These are phyloP conservation scores for Colletotrichum sp. DNA, from an alignment of 2,329 filamentous ascomycete species.

Conservation along the genomic window DNA sequence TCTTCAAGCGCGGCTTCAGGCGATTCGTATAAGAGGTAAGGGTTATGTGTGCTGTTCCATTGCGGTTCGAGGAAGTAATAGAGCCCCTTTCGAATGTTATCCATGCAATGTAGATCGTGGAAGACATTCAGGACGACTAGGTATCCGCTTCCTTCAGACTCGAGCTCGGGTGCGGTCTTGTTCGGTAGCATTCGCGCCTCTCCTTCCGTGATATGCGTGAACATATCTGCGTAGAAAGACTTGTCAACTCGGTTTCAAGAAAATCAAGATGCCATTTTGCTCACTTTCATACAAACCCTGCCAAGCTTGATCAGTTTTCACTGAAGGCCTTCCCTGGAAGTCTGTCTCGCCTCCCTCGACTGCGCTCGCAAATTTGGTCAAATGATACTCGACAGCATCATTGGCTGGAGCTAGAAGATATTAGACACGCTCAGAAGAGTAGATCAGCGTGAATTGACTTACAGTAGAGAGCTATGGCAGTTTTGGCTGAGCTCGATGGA, in stretches of 20 bases:
- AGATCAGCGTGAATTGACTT: background rate
- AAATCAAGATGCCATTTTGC: background rate
- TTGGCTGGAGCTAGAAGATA: background rate
- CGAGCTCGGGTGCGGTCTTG: background rate
- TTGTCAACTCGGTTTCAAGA: background rate
- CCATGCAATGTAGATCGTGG: background rate
- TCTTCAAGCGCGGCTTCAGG: background rate
- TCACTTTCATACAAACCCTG: background rate
- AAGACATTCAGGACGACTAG: background rate
- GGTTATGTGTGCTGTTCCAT: background rate
- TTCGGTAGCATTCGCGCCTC: background rate
- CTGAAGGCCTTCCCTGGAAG: background rate
- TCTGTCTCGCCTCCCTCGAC: background rate
- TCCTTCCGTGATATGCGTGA: background rate
- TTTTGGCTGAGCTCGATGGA: background rate
- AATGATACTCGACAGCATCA: background rate
- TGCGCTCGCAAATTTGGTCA: background rate
- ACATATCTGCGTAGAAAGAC: background rate
- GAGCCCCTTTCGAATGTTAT: background rate
- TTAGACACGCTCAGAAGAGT: background rate
- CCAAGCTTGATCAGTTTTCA: background rate
- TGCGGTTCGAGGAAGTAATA: background rate
- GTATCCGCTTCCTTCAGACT: background rate
- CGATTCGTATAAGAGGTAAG: background rate
- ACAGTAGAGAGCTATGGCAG: background rate